phyloP scores from a whole-genome alignment of 116 monocot species.

The Thalassia testudinum region DNA sequence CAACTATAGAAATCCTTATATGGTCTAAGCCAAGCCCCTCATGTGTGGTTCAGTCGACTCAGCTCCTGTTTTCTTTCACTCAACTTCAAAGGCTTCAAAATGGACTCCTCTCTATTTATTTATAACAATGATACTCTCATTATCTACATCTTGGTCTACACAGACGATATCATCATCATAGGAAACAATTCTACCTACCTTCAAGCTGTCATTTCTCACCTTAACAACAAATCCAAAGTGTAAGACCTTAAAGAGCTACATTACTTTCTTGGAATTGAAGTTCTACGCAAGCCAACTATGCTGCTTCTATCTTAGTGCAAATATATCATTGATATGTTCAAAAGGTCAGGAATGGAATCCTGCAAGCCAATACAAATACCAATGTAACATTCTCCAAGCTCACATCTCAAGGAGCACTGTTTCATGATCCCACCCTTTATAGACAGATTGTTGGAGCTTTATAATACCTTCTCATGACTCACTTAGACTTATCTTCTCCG shows the following conservation, averaged over 20 bases:
- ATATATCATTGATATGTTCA: too few relatives aligned
- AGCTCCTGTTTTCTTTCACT: not conserved
- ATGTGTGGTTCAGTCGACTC: not conserved
- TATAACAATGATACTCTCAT: not conserved
- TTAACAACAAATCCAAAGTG: not conserved
- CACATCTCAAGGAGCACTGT: too few relatives aligned
- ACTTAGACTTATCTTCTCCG: too few relatives aligned
- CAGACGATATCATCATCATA: not conserved
- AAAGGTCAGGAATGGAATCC: too few relatives aligned
- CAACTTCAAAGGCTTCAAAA: not conserved
- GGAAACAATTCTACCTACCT: not conserved
- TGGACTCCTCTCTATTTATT: not conserved
- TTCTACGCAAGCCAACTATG: too few relatives aligned
- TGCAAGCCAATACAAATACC: too few relatives aligned
- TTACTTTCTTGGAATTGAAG: conserved; percentile 1
- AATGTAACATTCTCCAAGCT: too few relatives aligned
- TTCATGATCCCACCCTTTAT: too few relatives aligned
- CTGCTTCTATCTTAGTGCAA: too few relatives aligned
- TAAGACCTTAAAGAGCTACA: not conserved
- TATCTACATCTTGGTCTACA: not conserved
- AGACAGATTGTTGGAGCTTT: too few relatives aligned
- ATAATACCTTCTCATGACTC: too few relatives aligned
- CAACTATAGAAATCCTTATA: not conserved
- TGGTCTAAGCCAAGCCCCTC: conserved; percentile 1
- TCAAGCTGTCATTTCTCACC: not conserved